phyloP scores from a whole-genome alignment of 805 yeast species.

The Sugiyamaella marilandica region DNA sequence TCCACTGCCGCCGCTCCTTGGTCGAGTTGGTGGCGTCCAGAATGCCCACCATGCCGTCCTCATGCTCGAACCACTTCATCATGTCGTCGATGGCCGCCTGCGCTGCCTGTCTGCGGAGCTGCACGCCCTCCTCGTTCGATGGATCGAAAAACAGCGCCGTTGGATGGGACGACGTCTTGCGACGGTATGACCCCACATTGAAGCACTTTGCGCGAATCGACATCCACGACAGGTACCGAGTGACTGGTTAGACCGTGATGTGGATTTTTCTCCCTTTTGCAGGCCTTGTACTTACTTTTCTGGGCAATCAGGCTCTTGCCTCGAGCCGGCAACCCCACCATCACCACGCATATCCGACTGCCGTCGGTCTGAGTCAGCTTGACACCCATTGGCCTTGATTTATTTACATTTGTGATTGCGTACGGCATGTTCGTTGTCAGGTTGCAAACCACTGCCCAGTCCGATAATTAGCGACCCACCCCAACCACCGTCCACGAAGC shows the following conservation, averaged over 20 bases:
- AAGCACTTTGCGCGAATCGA: constrained; percentile 82
- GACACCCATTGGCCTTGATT: background rate
- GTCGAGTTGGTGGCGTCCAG: constrained; percentile 93
- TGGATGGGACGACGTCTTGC: constrained; percentile 57
- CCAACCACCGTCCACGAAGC: no score
- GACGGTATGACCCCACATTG: constrained; percentile 82
- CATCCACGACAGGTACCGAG: constrained; percentile 87
- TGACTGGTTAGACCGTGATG: constrained; percentile 39
- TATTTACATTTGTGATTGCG: constrained; percentile 6
- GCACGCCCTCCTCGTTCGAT: constrained; percentile 57
- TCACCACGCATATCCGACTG: constrained; percentile 11
- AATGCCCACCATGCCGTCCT: constrained; percentile 84
- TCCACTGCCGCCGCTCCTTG: constrained; percentile 57
- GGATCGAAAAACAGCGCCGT: constrained; percentile 76
- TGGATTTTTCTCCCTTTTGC: background rate
- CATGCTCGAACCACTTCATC: constrained; percentile 79
- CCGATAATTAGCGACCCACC: no score
- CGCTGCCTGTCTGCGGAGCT: constrained; percentile 64
- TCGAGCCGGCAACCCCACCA: constrained; percentile 49
- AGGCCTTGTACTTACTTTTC: constrained; percentile 44
- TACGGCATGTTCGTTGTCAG: constrained; percentile 3
- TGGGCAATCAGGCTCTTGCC: constrained; percentile 95
- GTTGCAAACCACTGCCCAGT: background rate
- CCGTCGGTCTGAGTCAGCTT: constrained; percentile 9
- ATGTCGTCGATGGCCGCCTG: constrained; percentile 69